Conservation (phyloP, 768 basidiomycete species). For the Trametes cubensis region DNA sequence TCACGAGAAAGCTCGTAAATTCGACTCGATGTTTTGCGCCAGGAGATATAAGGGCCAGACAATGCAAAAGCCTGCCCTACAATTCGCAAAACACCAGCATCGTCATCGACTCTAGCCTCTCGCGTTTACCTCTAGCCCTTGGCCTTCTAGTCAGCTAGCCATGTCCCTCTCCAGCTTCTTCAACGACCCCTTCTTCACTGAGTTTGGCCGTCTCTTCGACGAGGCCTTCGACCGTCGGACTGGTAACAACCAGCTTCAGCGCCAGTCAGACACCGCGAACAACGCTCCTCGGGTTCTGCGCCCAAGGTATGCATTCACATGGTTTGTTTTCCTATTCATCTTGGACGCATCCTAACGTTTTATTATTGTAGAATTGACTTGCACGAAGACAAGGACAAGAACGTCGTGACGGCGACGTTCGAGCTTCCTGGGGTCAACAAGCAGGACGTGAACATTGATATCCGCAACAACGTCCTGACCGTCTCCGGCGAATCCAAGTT, state of each 20-base stretch:
- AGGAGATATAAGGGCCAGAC: no score
- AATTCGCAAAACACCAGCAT: no score
- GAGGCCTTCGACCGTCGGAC: constrained; percentile 38
- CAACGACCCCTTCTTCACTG: constrained; percentile 39
- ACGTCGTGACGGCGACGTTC: constrained; percentile 53
- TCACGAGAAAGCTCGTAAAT: no score
- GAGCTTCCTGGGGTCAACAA: constrained; percentile 60
- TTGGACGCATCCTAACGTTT: background rate
- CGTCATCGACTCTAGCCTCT: no score
- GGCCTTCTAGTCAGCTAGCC: no score
- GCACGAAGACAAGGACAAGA: constrained; percentile 48
- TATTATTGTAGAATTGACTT: constrained; percentile 48
- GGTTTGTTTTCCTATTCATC: background rate
- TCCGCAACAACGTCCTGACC: constrained; percentile 50
- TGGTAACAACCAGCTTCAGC: constrained; percentile 17
- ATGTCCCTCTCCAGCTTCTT: constrained; percentile 39
- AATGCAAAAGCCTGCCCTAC: no score
- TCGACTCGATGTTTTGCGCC: no score
- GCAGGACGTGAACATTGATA: constrained; percentile 52
- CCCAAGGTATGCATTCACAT: constrained; percentile 23
- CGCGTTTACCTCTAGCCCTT: no score
- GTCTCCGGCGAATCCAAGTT: constrained; percentile 51
- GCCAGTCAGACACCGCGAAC: background rate
- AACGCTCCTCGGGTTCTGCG: constrained; percentile 13
- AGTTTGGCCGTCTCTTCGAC: constrained; percentile 47